These are phyloP conservation scores for Colletotrichum sp. DNA, from an alignment of 2,329 filamentous ascomycete genomes.

Conservation along the genomic window DNA sequence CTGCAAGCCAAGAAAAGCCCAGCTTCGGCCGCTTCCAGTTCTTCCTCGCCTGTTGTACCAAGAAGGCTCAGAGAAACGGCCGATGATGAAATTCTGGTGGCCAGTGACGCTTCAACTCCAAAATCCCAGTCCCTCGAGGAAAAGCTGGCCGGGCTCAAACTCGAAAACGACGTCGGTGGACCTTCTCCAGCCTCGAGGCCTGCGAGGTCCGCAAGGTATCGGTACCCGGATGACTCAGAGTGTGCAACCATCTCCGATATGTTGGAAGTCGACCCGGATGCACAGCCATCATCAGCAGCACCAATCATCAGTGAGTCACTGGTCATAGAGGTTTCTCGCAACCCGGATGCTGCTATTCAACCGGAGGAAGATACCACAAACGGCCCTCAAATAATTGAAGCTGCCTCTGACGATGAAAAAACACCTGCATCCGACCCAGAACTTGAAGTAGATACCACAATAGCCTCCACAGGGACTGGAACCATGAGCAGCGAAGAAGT, in stretches of 20 bases:
- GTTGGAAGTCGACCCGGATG: constrained; percentile 18
- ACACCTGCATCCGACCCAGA: not conserved
- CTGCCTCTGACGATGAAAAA: not conserved
- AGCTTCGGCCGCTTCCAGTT: not conserved
- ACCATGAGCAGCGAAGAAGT: not conserved
- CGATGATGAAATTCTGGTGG: not conserved
- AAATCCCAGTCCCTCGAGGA: not conserved
- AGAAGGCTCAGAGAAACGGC: not conserved
- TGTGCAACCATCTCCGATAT: not conserved
- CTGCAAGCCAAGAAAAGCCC: constrained; percentile 5
- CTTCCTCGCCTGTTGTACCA: not conserved
- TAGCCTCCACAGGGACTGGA: not conserved
- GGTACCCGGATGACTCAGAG: constrained; percentile 11
- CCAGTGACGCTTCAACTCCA: constrained; percentile 20
- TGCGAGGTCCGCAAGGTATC: constrained; percentile 1
- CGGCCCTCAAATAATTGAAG: not conserved
- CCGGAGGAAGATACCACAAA: not conserved
- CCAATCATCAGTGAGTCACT: not conserved
- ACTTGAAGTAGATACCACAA: not conserved
- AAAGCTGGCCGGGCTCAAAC: constrained; percentile 13
- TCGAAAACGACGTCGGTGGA: not conserved
- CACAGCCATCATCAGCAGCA: not conserved
- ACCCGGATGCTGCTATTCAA: not conserved
- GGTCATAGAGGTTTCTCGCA: not conserved
- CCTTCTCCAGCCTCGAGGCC: not conserved